Percentiles rank a stretch among this genome's conserved stretches.
Conservation (phyloP, 2,329 filamentous ascomycete genomes). For the Fusarium heterosporum region DNA sequence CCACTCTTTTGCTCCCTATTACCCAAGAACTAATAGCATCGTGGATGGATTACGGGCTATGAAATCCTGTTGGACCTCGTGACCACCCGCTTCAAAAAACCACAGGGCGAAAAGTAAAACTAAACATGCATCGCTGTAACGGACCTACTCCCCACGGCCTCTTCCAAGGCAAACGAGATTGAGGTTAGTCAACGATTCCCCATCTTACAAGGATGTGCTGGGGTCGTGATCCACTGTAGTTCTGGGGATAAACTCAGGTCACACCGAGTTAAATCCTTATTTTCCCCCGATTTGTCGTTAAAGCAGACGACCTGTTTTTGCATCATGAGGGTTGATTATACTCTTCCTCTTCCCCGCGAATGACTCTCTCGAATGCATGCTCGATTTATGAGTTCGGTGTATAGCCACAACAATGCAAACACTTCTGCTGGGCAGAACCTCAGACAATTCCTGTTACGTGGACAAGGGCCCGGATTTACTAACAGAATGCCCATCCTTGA, state of each 20-base stretch:
- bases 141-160: constrained; percentile 31
- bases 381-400: neutral
- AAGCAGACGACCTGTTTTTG: constrained; percentile 18
- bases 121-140: constrained; percentile 30
- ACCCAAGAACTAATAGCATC: constrained; percentile 21
- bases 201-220: constrained; percentile 16
- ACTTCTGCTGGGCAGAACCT: constrained; percentile 4
- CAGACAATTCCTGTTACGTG: constrained; percentile 43
- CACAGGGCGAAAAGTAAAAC: constrained; percentile 30
- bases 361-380: neutral
- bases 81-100: constrained; percentile 28
- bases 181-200: constrained; percentile 40
- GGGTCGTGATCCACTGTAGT: constrained; percentile 14
- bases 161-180: constrained; percentile 43
- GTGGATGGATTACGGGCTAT: constrained; percentile 1
- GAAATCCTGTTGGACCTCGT: constrained; percentile 24
- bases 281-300: constrained; percentile 23
- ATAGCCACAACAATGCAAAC: neutral
- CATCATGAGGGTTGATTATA: constrained; percentile 11
- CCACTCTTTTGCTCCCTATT: neutral
- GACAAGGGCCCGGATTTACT: constrained; percentile 40
- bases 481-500: constrained; percentile 41
- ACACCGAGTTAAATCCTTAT: constrained; percentile 27
- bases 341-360: constrained; percentile 6
- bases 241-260: constrained; percentile 40